Percentiles rank a stretch among this genome's conserved stretches.
These are phyloP conservation scores for Aspergillus felis DNA, from an alignment of 2,329 filamentous ascomycete genomes.

Conservation along the genomic window DNA sequence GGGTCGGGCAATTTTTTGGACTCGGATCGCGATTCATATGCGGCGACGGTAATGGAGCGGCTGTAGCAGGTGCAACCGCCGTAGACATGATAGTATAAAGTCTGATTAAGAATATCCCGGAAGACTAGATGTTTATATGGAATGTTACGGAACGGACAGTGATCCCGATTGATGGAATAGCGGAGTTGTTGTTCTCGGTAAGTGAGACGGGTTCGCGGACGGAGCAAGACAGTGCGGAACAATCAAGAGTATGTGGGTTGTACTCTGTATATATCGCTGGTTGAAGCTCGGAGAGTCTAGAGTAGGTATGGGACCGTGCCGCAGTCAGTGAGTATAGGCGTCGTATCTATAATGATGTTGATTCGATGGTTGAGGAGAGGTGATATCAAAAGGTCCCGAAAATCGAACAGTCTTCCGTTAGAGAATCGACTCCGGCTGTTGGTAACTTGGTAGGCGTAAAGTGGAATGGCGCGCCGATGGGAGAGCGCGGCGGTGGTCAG, in stretches of 20 bases:
- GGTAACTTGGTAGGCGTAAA: constrained; percentile 4
- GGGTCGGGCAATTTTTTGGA: constrained; percentile 41
- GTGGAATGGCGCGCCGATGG: constrained; percentile 12
- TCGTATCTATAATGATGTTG: background rate
- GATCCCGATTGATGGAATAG: background rate
- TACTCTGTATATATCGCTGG: background rate
- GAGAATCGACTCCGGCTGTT: constrained; percentile 1
- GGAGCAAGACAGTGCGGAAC: background rate
- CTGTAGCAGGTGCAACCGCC: constrained; percentile 44
- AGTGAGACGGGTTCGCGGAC: background rate
- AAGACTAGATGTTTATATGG: background rate
- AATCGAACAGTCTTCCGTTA: constrained; percentile 1
- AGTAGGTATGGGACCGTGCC: background rate
- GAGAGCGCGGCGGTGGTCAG: constrained; percentile 8
- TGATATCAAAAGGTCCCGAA: background rate
- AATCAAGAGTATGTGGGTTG: background rate
- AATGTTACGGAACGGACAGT: background rate
- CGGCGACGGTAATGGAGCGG: constrained; percentile 41
- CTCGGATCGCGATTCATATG: constrained; percentile 43
- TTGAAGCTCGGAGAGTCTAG: background rate
- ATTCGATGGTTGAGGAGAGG: background rate
- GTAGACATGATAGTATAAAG: constrained; percentile 41
- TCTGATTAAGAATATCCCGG: background rate
- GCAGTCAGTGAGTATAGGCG: background rate
- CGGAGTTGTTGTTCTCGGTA: background rate